phyloP scores from a whole-genome alignment of 2,329 filamentous ascomycete genomes.

The Hymenoscyphus linearis region DNA sequence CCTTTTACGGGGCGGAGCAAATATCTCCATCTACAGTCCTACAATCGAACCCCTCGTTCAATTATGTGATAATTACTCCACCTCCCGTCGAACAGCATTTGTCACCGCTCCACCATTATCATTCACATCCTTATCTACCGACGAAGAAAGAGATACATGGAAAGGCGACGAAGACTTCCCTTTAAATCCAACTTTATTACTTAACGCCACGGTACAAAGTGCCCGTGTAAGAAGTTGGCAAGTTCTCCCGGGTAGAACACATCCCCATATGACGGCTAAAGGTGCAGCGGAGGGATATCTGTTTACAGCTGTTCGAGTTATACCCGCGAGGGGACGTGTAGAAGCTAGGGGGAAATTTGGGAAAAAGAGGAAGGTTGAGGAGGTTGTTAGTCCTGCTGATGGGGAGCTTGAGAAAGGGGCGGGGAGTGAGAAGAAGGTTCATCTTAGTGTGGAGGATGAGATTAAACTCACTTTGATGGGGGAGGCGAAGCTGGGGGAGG shows the following conservation, averaged over 20 bases:
- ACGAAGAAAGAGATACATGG: constrained; percentile 51
- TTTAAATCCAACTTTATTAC: constrained; percentile 76
- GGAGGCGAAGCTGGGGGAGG: constrained; percentile 5
- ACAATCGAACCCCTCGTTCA: constrained; percentile 72
- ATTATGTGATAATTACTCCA: constrained; percentile 79
- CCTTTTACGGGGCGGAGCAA: constrained; percentile 74
- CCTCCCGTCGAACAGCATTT: constrained; percentile 73
- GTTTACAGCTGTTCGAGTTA: constrained; percentile 75
- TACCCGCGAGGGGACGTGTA: constrained; percentile 74
- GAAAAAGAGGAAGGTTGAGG: constrained; percentile 20
- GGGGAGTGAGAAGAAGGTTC: background rate
- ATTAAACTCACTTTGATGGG: constrained; percentile 3
- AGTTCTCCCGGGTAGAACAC: constrained; percentile 83
- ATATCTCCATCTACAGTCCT: constrained; percentile 80
- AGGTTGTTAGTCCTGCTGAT: background rate
- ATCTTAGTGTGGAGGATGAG: background rate
- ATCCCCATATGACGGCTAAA: constrained; percentile 85
- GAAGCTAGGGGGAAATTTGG: constrained; percentile 73
- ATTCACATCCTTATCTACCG: constrained; percentile 35
- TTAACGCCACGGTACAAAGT: constrained; percentile 76
- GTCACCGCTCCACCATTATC: constrained; percentile 47
- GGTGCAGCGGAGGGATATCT: constrained; percentile 89
- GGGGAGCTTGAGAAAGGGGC: background rate
- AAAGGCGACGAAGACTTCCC: constrained; percentile 70
- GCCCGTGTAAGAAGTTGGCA: constrained; percentile 79